Percentiles rank a stretch among this genome's conserved stretches.
Conservation (phyloP, 495 filamentous ascomycete species). For the Niebla homalea region DNA sequence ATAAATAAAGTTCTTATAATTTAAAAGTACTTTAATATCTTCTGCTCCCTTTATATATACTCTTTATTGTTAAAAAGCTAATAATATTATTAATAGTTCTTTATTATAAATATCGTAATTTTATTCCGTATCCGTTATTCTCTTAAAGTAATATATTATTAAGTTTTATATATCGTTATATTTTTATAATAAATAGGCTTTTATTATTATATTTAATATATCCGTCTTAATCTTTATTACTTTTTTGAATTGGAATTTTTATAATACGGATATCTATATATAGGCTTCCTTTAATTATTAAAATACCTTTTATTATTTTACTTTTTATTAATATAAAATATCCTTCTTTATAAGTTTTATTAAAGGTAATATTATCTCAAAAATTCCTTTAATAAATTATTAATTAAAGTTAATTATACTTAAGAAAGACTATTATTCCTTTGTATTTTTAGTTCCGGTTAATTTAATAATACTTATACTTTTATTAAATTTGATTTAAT, state of each 20-base stretch:
- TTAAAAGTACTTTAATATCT: too few relatives aligned
- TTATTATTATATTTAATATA: too few relatives aligned
- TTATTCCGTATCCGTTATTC: slow-evolving; percentile 4
- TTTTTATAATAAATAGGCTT: slow-evolving; percentile 3
- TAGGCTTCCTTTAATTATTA: slow-evolving; percentile 9
- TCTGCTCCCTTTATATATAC: too few relatives aligned
- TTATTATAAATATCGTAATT: too few relatives aligned
- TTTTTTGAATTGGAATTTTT: too few relatives aligned
- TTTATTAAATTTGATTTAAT: slow-evolving; percentile 20
- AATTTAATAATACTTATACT: slow-evolving; percentile 16
- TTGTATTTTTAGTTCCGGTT: not conserved
- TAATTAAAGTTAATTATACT: too few relatives aligned
- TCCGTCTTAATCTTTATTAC: too few relatives aligned
- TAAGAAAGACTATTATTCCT: slow-evolving; percentile 8
- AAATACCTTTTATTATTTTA: slow-evolving; percentile 9
- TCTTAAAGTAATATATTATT: slow-evolving; percentile 7
- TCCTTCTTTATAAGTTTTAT: slow-evolving; percentile 10
- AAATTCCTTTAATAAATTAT: too few relatives aligned
- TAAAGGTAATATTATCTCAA: slow-evolving; percentile 8
- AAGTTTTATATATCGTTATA: slow-evolving; percentile 11
- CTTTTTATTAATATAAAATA: slow-evolving; percentile 4
- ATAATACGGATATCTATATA: not conserved
- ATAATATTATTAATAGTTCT: too few relatives aligned
- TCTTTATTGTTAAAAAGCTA: too few relatives aligned
- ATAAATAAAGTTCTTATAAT: too few relatives aligned